Base-by-base conservation (phyloP, 148 eudicot species). In the Cornus florida region DNA sequence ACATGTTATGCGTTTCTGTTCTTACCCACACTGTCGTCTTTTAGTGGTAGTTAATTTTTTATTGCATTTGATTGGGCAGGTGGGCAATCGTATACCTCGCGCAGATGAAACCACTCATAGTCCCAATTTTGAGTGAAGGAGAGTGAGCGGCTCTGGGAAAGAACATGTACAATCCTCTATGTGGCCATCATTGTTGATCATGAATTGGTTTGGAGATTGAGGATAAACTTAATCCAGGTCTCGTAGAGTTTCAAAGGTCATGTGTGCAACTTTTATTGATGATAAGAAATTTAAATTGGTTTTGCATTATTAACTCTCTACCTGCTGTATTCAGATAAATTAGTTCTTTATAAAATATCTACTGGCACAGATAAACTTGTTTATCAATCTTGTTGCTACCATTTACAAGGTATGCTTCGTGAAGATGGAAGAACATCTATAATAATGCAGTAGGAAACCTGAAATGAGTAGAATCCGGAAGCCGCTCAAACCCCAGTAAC, bases 41-140 rank as follows among this genome's bases (percentile, higher is more conserved):
- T 28, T 1, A 28, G 28, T 28, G 28, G 28, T 28, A 28, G 28
- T 28, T 0, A 28, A 66, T 31, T 67, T 4, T 56, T 35, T 46
- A 13, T 38, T 71, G n/a, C 73, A 70, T 78, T 75, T 82, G 69
- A 60, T 69, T 76, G 83, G 74, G 81, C 78, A 95, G 98, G 98
- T 95, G 98, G 98, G 98, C 98, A 69, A 95, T 95, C 74, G 98
- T 95, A 70, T 95, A 95, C 83, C 89, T 95, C 80, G 93, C 98
- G 23, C 98, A 95, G 86, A 83, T 95, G 98, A 93, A 93, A 39
- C 98, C 98, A 35, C 97, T 95, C 59, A 95, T 95, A 48, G 96
- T 92, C 86, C 98, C 97, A n/a, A 88, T 95, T 83, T 83, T 95
- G 81, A 95, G 88, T 65, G 98, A 94, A 85, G 88, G 84, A 13